These are phyloP conservation scores for Stereum hirsutum DNA, from an alignment of 1,284 basidiomycete species.

Conservation along the genomic window DNA sequence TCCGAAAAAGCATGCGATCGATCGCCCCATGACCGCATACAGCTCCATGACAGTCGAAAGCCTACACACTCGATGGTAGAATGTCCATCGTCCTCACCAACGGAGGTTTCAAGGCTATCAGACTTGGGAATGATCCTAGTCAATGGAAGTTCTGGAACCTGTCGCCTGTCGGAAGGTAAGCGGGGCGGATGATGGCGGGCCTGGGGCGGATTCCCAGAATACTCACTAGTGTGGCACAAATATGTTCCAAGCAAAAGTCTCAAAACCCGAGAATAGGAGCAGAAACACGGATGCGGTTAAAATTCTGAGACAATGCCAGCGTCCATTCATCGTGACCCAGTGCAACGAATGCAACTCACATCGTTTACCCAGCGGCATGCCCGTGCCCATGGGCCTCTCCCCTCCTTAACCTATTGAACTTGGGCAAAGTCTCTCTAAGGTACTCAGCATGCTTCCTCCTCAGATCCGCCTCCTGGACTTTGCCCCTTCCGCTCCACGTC, in stretches of 20 bases:
- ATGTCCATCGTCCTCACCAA: too few relatives aligned
- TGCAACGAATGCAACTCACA: not conserved
- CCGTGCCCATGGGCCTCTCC: constrained; percentile 32
- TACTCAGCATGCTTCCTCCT: constrained; percentile 87
- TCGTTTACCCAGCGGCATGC: not conserved
- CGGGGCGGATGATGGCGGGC: too few relatives aligned
- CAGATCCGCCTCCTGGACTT: constrained; percentile 76
- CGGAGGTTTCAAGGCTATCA: too few relatives aligned
- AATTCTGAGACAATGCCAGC: not conserved
- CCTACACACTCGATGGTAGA: too few relatives aligned
- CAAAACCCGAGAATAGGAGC: not conserved
- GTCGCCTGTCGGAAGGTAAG: too few relatives aligned
- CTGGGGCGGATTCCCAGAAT: too few relatives aligned
- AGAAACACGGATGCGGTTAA: not conserved
- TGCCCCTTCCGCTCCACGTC: constrained; percentile 81
- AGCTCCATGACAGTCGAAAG: too few relatives aligned
- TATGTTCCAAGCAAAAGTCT: not conserved
- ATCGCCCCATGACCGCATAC: too few relatives aligned
- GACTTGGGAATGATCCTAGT: too few relatives aligned
- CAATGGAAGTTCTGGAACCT: too few relatives aligned
- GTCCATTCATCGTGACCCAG: not conserved
- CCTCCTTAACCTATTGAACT: constrained; percentile 68
- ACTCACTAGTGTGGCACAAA: not conserved
- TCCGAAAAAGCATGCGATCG: too few relatives aligned
- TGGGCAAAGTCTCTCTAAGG: constrained; percentile 82